Evolutionary conservation across 345 rosid genomes (phyloP).

Genomic region (Crucihimalaya himalaica): DNA sequence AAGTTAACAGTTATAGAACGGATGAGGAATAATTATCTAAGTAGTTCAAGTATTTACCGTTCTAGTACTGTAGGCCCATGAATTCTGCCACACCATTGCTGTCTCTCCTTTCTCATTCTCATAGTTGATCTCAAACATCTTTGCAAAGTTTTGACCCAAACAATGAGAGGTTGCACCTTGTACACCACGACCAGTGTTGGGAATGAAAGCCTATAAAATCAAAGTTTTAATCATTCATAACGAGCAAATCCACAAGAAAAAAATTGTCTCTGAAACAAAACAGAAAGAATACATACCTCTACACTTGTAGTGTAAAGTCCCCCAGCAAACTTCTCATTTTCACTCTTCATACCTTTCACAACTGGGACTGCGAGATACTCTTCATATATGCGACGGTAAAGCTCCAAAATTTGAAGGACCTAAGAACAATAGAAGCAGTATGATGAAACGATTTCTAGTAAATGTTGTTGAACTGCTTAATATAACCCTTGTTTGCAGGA

Average conservation of each 20-base stretch:
- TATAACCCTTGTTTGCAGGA: not conserved
- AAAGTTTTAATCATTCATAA: not conserved
- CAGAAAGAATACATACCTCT: conserved; percentile 51
- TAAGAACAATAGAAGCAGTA: conserved; percentile 22
- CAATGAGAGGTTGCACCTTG: conserved; percentile 99
- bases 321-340: conserved; percentile 96
- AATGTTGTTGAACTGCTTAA: conserved; percentile 2
- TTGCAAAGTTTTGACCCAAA: conserved; percentile 94
- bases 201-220: conserved; percentile 77
- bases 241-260: conserved; percentile 9
- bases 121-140: conserved; percentile 88
- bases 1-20: not conserved
- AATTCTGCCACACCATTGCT: conserved; percentile 97
- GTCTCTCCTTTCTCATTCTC: conserved; percentile 94
- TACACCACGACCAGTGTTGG: conserved; percentile 93
- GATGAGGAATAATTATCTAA: not conserved
- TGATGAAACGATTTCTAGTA: not conserved
- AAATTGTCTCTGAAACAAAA: not conserved
- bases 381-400: conserved; percentile 85
- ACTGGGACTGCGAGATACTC: conserved; percentile 92
- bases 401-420: conserved; percentile 69
- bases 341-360: conserved; percentile 93
- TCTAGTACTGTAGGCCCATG: conserved; percentile 98
- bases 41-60: conserved; percentile 43
- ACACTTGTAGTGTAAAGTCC: conserved; percentile 96